Percentiles rank a stretch among this genome's conserved stretches.
phyloP scores from a whole-genome alignment of 768 basidiomycete genomes.

The Botryobasidium botryosum region DNA sequence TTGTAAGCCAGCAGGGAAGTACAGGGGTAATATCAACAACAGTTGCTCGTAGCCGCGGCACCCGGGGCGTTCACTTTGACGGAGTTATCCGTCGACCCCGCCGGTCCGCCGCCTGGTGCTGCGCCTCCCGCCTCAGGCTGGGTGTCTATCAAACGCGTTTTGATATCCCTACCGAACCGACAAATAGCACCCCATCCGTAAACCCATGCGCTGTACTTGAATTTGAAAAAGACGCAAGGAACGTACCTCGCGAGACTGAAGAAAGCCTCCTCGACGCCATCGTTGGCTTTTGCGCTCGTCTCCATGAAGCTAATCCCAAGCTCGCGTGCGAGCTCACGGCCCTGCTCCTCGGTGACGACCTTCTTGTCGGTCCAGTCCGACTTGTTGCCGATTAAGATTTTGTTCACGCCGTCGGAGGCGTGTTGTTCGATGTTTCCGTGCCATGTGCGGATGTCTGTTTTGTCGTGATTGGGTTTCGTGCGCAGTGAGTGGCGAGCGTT shows the following conservation, averaged over 20 bases:
- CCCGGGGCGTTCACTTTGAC: too few relatives aligned
- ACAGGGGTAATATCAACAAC: too few relatives aligned
- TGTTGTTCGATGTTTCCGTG: constrained; percentile 96
- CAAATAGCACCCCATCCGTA: not conserved
- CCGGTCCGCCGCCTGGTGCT: not conserved
- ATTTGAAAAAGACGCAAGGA: not conserved
- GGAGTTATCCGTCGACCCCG: too few relatives aligned
- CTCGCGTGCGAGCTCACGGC: constrained; percentile 80
- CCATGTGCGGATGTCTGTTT: constrained; percentile 92
- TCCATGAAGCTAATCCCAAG: constrained; percentile 95
- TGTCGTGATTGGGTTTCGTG: not conserved
- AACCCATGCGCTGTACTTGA: not conserved
- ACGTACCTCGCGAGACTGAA: constrained; percentile 86
- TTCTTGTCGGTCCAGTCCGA: constrained; percentile 97
- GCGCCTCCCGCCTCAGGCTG: constrained; percentile 40
- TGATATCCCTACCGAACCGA: constrained; percentile 61
- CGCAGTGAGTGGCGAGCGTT: not conserved
- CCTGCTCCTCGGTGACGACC: constrained; percentile 80
- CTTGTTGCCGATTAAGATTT: constrained; percentile 98
- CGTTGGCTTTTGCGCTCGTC: constrained; percentile 93
- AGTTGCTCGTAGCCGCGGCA: too few relatives aligned
- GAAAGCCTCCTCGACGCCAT: constrained; percentile 97
- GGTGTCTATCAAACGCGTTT: constrained; percentile 90
- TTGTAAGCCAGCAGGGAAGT: too few relatives aligned
- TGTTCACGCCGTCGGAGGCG: constrained; percentile 97